phyloP scores from a whole-genome alignment of 1,284 basidiomycete species.

The Stygiomarasmius scandens region DNA sequence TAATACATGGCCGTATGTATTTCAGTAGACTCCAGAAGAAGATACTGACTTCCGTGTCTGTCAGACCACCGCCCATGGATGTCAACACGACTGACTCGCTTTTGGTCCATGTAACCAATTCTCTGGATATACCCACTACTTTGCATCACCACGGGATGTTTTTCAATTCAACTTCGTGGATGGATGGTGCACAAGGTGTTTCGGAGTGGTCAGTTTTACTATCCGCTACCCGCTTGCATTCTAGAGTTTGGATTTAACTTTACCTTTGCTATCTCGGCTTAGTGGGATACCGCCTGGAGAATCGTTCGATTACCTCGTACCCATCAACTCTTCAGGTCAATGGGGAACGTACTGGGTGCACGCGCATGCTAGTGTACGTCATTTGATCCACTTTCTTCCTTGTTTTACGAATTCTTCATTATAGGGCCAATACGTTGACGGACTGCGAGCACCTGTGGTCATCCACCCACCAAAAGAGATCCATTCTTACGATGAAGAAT shows the following conservation, averaged over 20 bases:
- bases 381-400: background rate
- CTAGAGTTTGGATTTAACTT: constrained; percentile 21
- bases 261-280: background rate
- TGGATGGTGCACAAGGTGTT: constrained; percentile 83
- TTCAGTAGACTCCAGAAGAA: constrained; percentile 20
- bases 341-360: constrained; percentile 91
- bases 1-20: constrained; percentile 85
- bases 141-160: constrained; percentile 93
- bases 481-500: constrained; percentile 88
- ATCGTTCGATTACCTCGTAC: constrained; percentile 78
- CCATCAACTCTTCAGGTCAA: constrained; percentile 69
- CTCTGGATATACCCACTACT: constrained; percentile 61
- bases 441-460: constrained; percentile 78
- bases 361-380: constrained; percentile 57
- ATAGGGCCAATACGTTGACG: constrained; percentile 86
- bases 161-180: constrained; percentile 85
- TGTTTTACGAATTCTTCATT: background rate
- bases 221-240: background rate
- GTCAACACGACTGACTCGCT: constrained; percentile 75
- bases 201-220: constrained; percentile 70
- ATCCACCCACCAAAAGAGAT: constrained; percentile 67
- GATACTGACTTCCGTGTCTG: background rate
- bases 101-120: constrained; percentile 76
- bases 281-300: constrained; percentile 84
- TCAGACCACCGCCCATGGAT: constrained; percentile 77